Evolutionary conservation across 306 rosid species (phyloP), one percentile per base, ranked within the genome.

Genomic region (Acacia confusa): DNA sequence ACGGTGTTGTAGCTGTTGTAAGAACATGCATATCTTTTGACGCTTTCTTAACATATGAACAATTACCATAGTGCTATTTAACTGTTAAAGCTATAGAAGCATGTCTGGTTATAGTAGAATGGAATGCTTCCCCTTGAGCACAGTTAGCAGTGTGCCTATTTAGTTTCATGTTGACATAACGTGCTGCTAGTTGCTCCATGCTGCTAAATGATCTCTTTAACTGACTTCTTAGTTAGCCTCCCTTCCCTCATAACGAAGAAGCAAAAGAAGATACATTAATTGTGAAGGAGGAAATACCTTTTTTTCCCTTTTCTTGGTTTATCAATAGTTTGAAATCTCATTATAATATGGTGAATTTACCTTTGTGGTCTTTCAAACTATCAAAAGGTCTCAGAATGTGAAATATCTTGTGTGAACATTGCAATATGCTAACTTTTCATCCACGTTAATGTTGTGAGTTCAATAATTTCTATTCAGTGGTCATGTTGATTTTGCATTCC

Each of bases 1-100:
- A 95, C 77, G 99, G 99, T 82, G 97, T 90, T 69, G 79, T 95
- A 71, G 89, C 94, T 55, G 92, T 95, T 85, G 99, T 95, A 90
- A 89, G 99, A 86, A 84, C 83, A 77, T 76, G 68, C 74, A 77
- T 83, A 67, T 72, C 71, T 47, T 76, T 81, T 81, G 40, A 63
- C 43, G 41, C 75, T 70, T 75, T 78, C 28, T 74, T 74, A 78
- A 50, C 53, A 13, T 53, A 52, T 53, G 34, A 52, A 32, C 38
- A 34, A 50, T 80, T 76, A 32, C 70, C 16, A 27, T 30, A 60
- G 32, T 19, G 13, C 47, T 69, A 14, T 66, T 15, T 53, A 48
- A 57, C 50, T 68, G 61, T 53, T 80, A 38, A 79, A 28, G 24
- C 40, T 75, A 15, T 10, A 74, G 61, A 72, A 32, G 24, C 25